Percentiles rank a stretch among this genome's conserved stretches.
These are phyloP conservation scores for Nannochloris sp. DNA, from an alignment of 139 green algal genomes.

Conservation along the genomic window DNA sequence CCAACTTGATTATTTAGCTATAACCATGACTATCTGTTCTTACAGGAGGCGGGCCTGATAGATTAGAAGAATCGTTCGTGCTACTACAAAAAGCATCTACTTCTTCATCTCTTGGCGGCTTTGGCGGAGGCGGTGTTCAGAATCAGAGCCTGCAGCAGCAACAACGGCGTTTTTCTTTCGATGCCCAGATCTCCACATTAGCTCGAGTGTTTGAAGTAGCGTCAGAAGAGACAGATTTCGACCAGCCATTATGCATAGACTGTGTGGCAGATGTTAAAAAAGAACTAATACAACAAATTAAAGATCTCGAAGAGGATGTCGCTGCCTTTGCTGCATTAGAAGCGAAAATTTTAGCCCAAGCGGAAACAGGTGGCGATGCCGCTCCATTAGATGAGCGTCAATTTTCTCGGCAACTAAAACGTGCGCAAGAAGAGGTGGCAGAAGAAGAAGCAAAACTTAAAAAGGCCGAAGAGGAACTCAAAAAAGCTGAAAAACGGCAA, in stretches of 20 bases:
- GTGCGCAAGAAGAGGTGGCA: constrained; percentile 12
- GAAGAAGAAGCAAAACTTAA: neutral
- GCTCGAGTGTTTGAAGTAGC: constrained; percentile 57
- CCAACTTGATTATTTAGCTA: no score
- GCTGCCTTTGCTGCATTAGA: constrained; percentile 48
- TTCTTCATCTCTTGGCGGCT: neutral
- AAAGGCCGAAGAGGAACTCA: neutral
- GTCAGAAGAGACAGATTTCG: constrained; percentile 45
- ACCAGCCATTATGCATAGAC: constrained; percentile 83
- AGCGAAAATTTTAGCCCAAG: constrained; percentile 38
- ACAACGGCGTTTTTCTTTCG: constrained; percentile 25
- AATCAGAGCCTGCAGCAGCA: no score
- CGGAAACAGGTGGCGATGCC: constrained; percentile 35
- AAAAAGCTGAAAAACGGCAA: neutral
- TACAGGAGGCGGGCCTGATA: no score
- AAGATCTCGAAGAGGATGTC: constrained; percentile 59
- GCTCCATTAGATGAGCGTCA: constrained; percentile 1
- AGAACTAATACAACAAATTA: constrained; percentile 62
- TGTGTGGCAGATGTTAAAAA: constrained; percentile 64
- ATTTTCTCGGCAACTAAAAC: neutral
- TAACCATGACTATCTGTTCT: no score
- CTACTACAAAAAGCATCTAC: constrained; percentile 22
- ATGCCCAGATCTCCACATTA: constrained; percentile 51
- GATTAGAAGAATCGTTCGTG: constrained; percentile 77
- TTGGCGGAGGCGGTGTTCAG: constrained; percentile 6